Base-by-base conservation (phyloP, 2,329 filamentous ascomycete genomes). In the Talaromyces rugulosus region DNA sequence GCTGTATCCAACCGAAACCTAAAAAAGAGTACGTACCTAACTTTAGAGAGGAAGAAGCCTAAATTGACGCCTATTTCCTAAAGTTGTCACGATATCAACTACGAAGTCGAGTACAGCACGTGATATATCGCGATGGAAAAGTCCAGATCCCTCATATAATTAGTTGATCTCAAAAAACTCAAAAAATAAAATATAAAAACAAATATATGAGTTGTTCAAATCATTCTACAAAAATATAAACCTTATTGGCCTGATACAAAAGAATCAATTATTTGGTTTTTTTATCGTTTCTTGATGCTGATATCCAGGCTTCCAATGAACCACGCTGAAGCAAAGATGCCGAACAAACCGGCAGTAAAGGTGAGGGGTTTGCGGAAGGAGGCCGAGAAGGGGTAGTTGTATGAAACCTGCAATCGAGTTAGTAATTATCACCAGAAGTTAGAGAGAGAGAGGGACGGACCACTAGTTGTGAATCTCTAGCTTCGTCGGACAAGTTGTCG, bases 401-500 rank as follows among this genome's bases (percentile, higher is more conserved):
- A 99, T 1, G 90, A 89, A 59, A 98, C 74, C 78, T 83, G 59
- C 28, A 18, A 65, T 40, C 62, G 55, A 55, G 61, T 44, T 11
- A 23, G 55, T 31, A 30, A 58, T 3, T 47, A 59, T 55, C 16
- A 42, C 18, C 36, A 36, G 61, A 53, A 36, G 23, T 44, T 58
- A 18, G 30, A 30, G 8, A 34, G 47, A 56, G 23, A 36, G 23
- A 16, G 30, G 47, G 44, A 72, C 77, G 68, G 74, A 83, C 89
- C 68, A 96, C 81, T 27, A 98, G 77, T 66, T 95, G 88, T 34
- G 90, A 87, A 71, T 93, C 92, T 59, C 93, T 85, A 71, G 93
- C 86, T 68, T 98, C 95, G 69, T 99, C 95, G 1, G 96, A 91
- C 58, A 98, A 81, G 75, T 97, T 98, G 68, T 87, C 83, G 7